Percentiles rank a stretch among this genome's conserved stretches.
Evolutionary conservation across 2,329 filamentous ascomycete species (phyloP).

Genomic region (Atkinsonella hypoxylon): DNA sequence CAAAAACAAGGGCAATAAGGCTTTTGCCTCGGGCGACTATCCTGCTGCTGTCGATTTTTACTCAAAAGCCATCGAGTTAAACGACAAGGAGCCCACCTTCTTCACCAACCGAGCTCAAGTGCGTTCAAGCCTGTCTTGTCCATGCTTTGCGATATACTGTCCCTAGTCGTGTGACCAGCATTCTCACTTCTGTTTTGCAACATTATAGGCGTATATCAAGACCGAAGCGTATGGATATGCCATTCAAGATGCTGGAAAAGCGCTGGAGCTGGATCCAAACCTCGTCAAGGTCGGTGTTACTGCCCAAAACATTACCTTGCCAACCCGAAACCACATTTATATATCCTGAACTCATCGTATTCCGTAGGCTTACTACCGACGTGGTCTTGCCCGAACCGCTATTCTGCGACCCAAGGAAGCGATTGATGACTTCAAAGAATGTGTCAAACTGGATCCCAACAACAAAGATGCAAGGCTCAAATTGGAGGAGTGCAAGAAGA

Average conservation of each 20-base stretch:
- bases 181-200: slow-evolving; percentile 1
- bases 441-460: slow-evolving; percentile 71
- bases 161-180: slow-evolving; percentile 34
- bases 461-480: slow-evolving; percentile 90
- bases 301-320: background rate
- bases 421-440: slow-evolving; percentile 82
- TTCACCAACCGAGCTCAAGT: slow-evolving; percentile 95
- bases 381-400: slow-evolving; percentile 82
- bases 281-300: slow-evolving; percentile 64
- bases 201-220: slow-evolving; percentile 76
- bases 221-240: slow-evolving; percentile 91
- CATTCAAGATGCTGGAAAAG: slow-evolving; percentile 79
- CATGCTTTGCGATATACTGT: slow-evolving; percentile 6
- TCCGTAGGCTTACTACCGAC: slow-evolving; percentile 76
- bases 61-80: slow-evolving; percentile 72
- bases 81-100: slow-evolving; percentile 77
- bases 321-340: background rate
- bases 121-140: slow-evolving; percentile 18
- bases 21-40: slow-evolving; percentile 84
- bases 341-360: background rate
- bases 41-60: slow-evolving; percentile 71
- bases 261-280: slow-evolving; percentile 75
- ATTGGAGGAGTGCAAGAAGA: slow-evolving; percentile 85
- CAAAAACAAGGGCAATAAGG: slow-evolving; percentile 91
- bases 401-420: slow-evolving; percentile 84